These are phyloP conservation scores for Zanthoxylum bungeanum DNA, from an alignment of 345 rosid genomes.

Conservation along the genomic window DNA sequence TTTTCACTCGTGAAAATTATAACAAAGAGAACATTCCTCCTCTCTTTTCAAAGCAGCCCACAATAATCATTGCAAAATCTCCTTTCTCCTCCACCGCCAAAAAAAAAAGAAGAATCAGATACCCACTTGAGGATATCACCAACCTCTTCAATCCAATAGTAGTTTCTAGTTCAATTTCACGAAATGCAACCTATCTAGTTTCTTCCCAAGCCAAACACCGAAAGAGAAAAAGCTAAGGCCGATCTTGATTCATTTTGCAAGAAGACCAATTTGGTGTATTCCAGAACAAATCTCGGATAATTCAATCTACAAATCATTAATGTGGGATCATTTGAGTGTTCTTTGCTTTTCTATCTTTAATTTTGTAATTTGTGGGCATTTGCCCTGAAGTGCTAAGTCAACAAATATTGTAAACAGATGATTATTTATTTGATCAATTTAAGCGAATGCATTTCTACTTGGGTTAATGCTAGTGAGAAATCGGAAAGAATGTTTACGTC, in stretches of 20 bases:
- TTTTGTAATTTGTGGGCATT: neutral
- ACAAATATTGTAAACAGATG: neutral
- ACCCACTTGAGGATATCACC: slow-evolving; percentile 40
- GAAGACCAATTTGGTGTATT: slow-evolving; percentile 16
- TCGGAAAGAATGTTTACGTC: neutral
- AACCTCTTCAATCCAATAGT: slow-evolving; percentile 12
- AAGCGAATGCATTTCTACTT: neutral
- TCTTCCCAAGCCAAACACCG: neutral
- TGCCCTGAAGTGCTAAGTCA: no score
- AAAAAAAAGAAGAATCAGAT: slow-evolving; percentile 16
- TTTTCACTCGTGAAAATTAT: slow-evolving; percentile 9
- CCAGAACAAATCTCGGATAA: slow-evolving; percentile 25
- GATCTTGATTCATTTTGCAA: neutral
- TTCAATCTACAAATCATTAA: neutral
- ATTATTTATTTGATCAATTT: neutral
- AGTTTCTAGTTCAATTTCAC: neutral
- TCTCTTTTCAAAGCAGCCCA: slow-evolving; percentile 15
- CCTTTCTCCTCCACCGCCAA: neutral
- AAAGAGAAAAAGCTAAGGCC: slow-evolving; percentile 17
- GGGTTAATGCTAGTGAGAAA: neutral
- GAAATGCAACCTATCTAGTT: neutral
- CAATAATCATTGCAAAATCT: neutral
- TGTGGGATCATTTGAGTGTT: neutral
- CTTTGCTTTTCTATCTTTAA: neutral
- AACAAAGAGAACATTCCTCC: slow-evolving; percentile 36